phyloP scores from a whole-genome alignment of 2,329 filamentous ascomycete genomes.

The Aspergillus sp. region DNA sequence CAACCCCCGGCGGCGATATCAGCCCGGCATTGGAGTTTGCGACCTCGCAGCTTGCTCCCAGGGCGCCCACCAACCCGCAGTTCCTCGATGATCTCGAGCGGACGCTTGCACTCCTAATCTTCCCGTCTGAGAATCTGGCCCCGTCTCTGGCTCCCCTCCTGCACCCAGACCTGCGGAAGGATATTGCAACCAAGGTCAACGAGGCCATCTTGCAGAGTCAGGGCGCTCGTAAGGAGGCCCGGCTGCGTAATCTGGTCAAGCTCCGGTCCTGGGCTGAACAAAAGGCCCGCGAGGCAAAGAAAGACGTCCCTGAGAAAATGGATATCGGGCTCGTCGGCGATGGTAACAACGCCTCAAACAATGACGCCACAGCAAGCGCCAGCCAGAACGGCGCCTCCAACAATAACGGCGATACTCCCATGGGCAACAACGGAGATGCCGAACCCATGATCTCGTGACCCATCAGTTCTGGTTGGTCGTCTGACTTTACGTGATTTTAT shows the following conservation, averaged over 20 bases:
- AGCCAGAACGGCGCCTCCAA: constrained; percentile 21
- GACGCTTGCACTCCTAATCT: constrained; percentile 87
- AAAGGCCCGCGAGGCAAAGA: constrained; percentile 39
- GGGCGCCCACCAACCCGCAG: constrained; percentile 68
- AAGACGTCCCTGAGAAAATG: constrained; percentile 37
- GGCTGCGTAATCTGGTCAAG: constrained; percentile 70
- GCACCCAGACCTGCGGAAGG: constrained; percentile 66
- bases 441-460: constrained; percentile 33
- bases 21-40: constrained; percentile 77
- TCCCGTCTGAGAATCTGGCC: constrained; percentile 69
- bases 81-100: constrained; percentile 82
- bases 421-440: constrained; percentile 33
- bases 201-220: constrained; percentile 71
- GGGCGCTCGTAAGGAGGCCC: constrained; percentile 64
- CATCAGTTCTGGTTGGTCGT: neutral
- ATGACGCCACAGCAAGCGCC: constrained; percentile 6
- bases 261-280: constrained; percentile 77
- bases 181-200: constrained; percentile 83
- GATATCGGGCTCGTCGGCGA: constrained; percentile 35
- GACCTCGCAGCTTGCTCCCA: constrained; percentile 73
- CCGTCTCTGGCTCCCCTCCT: constrained; percentile 67
- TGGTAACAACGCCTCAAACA: constrained; percentile 14
- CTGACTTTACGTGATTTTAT: neutral
- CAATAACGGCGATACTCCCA: constrained; percentile 25
- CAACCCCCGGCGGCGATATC: constrained; percentile 60